Conservation (phyloP, 208 protist species). For the Acanthamoeba castellanii region DNA sequence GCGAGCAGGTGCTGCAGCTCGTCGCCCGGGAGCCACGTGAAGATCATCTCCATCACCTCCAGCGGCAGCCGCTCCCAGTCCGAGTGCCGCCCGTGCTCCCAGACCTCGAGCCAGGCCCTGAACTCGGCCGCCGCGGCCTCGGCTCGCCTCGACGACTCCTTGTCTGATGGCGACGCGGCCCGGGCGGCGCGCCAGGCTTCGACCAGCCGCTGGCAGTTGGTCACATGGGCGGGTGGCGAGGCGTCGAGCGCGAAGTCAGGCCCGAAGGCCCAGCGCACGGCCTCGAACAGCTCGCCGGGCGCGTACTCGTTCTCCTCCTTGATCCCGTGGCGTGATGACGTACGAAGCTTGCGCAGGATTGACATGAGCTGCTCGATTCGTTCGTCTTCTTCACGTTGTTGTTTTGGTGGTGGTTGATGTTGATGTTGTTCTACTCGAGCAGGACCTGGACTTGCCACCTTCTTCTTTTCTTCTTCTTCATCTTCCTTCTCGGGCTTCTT, state of each 20-base stretch:
- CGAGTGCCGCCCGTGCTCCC: background rate
- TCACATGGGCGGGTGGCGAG: too few species aligned
- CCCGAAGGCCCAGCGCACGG: background rate
- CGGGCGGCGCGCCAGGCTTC: background rate
- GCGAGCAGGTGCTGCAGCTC: background rate
- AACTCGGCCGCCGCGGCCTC: background rate
- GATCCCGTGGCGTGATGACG: too few species aligned
- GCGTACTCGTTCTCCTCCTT: background rate
- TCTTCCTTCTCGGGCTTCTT: background rate
- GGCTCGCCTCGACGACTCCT: background rate
- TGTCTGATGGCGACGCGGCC: background rate
- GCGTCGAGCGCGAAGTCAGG: background rate
- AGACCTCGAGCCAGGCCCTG: background rate
- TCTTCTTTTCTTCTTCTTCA: too few species aligned
- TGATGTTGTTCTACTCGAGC: too few species aligned
- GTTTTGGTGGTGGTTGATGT: too few species aligned
- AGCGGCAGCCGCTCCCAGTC: background rate
- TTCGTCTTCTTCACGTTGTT: background rate
- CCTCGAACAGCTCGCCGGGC: background rate
- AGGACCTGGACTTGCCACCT: too few species aligned
- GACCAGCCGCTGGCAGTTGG: background rate
- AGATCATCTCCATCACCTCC: background rate
- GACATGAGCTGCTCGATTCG: background rate
- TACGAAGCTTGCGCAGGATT: background rate
- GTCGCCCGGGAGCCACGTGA: background rate